Evolutionary conservation across 2,329 filamentous ascomycete species (phyloP).

Genomic region (Colletotrichum camelliae): DNA sequence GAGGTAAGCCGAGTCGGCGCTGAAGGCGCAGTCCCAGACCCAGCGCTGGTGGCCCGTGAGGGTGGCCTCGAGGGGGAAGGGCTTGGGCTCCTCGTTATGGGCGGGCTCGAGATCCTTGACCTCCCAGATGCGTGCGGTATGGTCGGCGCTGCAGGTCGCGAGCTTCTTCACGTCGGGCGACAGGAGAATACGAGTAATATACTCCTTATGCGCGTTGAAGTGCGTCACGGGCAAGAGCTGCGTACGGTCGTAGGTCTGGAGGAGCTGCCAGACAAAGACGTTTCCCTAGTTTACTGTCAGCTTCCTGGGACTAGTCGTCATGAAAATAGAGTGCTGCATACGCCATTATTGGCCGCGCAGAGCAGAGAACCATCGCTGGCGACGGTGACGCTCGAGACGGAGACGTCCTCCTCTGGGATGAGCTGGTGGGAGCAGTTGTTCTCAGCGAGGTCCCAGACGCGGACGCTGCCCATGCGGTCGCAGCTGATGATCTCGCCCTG

Average conservation of each 20-base stretch:
- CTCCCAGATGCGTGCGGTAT: constrained; percentile 95
- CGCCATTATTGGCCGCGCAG: constrained; percentile 90
- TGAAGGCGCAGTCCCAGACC: constrained; percentile 98
- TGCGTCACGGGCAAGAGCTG: constrained; percentile 86
- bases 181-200: constrained; percentile 89
- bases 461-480: constrained; percentile 88
- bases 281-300: constrained; percentile 70
- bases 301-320: not conserved
- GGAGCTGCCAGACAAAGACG: constrained; percentile 95
- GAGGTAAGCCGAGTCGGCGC: constrained; percentile 88
- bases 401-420: constrained; percentile 94
- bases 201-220: constrained; percentile 89
- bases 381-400: constrained; percentile 92
- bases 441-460: constrained; percentile 96
- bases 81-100: constrained; percentile 51
- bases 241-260: constrained; percentile 82
- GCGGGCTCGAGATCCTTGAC: constrained; percentile 71
- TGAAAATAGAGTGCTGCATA: constrained; percentile 43
- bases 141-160: constrained; percentile 91
- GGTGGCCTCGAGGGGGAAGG: constrained; percentile 83
- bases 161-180: constrained; percentile 94
- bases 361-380: constrained; percentile 92
- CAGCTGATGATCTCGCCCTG: constrained; percentile 98
- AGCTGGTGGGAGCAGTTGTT: constrained; percentile 97
- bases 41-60: constrained; percentile 90